Percentiles rank a stretch among this genome's conserved stretches.
These are phyloP conservation scores for Colletotrichum eremochloae DNA, from an alignment of 2,329 filamentous ascomycete species.

Conservation along the genomic window DNA sequence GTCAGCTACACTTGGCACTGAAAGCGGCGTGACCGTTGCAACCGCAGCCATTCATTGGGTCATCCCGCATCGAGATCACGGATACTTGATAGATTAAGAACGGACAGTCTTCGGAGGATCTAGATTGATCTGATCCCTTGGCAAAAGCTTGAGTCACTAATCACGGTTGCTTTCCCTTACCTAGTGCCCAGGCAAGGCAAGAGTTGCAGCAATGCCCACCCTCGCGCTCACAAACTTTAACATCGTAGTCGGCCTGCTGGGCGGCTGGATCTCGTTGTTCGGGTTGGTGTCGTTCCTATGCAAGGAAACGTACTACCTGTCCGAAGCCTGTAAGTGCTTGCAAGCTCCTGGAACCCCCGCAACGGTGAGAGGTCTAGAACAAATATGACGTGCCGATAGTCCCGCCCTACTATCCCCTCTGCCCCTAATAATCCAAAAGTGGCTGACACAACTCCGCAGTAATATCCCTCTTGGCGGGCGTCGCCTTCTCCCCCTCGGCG, in stretches of 20 bases:
- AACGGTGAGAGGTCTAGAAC: slow-evolving; percentile 1
- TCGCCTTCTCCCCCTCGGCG: slow-evolving; percentile 83
- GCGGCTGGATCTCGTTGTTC: slow-evolving; percentile 91
- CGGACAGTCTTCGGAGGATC: background rate
- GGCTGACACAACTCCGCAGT: slow-evolving; percentile 62
- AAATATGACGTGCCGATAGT: background rate
- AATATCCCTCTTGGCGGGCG: slow-evolving; percentile 84
- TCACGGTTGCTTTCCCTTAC: background rate
- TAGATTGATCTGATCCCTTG: slow-evolving; percentile 15
- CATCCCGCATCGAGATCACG: slow-evolving; percentile 19
- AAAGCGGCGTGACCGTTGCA: background rate
- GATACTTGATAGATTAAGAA: slow-evolving; percentile 16
- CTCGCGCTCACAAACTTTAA: slow-evolving; percentile 72
- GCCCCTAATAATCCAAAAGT: background rate
- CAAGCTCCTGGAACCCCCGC: background rate
- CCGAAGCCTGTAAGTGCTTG: slow-evolving; percentile 80
- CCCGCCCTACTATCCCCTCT: slow-evolving; percentile 1
- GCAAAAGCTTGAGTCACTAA: slow-evolving; percentile 38
- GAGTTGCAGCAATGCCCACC: slow-evolving; percentile 56
- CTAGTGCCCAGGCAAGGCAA: slow-evolving; percentile 8
- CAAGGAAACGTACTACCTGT: slow-evolving; percentile 92
- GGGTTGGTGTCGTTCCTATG: slow-evolving; percentile 89
- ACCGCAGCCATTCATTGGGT: slow-evolving; percentile 19
- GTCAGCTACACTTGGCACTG: background rate
- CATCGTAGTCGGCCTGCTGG: slow-evolving; percentile 82